Conservation (phyloP, 2,329 filamentous ascomycete genomes). For the Fusarium sp. region DNA sequence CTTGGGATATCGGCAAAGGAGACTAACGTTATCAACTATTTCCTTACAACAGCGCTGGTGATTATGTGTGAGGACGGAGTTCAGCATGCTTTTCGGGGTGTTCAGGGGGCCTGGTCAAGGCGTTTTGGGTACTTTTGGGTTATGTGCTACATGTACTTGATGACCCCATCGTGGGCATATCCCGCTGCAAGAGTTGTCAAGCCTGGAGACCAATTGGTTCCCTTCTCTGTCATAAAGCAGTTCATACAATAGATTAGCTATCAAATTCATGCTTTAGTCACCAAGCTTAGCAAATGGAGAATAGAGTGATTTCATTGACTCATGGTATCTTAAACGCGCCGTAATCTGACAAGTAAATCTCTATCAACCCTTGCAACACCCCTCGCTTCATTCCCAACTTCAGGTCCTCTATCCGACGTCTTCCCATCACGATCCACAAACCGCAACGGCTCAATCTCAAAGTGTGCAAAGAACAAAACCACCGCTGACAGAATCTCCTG, state of each 20-base stretch:
- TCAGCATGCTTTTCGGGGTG: neutral
- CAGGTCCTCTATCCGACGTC: slow-evolving; percentile 31
- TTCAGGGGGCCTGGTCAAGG: neutral
- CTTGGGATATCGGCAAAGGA: slow-evolving; percentile 23
- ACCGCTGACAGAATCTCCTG: slow-evolving; percentile 39
- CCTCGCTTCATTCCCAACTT: slow-evolving; percentile 35
- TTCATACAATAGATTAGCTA: neutral
- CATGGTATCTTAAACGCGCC: neutral
- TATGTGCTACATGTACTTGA: slow-evolving; percentile 27
- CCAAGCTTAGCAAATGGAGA: fast-evolving
- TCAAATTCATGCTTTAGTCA: fast-evolving
- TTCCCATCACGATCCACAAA: slow-evolving; percentile 21
- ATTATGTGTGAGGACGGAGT: slow-evolving; percentile 31
- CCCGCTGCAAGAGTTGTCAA: slow-evolving; percentile 26
- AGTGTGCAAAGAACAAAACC: slow-evolving; percentile 28
- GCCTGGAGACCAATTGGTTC: slow-evolving; percentile 11
- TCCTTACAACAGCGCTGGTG: slow-evolving; percentile 15
- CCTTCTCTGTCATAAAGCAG: slow-evolving; percentile 8
- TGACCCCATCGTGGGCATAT: slow-evolving; percentile 35
- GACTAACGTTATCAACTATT: slow-evolving; percentile 22
- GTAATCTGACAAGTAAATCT: slow-evolving; percentile 31
- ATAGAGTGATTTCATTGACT: neutral
- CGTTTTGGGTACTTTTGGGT: slow-evolving; percentile 30
- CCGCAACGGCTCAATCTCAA: slow-evolving; percentile 29
- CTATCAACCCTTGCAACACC: slow-evolving; percentile 38